Evolutionary conservation across 805 yeast species (phyloP).

Genomic region (Ogataea zsoltii): DNA sequence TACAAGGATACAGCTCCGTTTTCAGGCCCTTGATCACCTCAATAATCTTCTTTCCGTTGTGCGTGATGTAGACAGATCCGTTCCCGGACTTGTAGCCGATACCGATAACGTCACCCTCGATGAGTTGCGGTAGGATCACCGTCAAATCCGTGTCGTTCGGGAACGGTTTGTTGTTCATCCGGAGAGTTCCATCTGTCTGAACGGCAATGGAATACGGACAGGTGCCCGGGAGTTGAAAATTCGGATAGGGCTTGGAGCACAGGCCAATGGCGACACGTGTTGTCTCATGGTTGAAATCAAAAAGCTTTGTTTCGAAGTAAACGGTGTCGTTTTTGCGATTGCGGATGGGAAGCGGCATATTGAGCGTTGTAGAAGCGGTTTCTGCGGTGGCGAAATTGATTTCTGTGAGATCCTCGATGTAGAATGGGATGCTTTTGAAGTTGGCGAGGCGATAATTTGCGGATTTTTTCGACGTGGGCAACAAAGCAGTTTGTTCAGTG

Average conservation of each 20-base stretch:
- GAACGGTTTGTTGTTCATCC: conserved; percentile 62
- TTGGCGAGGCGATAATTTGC: conserved; percentile 17
- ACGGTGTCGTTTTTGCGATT: conserved; percentile 49
- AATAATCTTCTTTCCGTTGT: conserved; percentile 54
- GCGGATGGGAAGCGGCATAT: conserved; percentile 36
- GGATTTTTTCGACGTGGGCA: conserved; percentile 16
- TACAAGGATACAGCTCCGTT: conserved; percentile 53
- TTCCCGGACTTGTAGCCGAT: conserved; percentile 49
- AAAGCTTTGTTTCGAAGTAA: conserved; percentile 65
- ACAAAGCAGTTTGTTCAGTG: conserved; percentile 22
- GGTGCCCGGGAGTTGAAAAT: conserved; percentile 74
- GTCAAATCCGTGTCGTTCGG: conserved; percentile 44
- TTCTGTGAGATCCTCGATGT: conserved; percentile 36
- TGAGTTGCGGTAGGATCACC: conserved; percentile 49
- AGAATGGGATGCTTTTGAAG: conserved; percentile 26
- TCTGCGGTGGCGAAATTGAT: conserved; percentile 27
- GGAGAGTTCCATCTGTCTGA: conserved; percentile 69
- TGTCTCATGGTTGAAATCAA: conserved; percentile 41
- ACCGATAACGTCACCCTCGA: conserved; percentile 56
- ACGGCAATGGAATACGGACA: conserved; percentile 68
- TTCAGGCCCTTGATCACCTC: conserved; percentile 51
- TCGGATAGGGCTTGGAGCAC: conserved; percentile 72
- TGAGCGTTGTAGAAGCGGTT: conserved; percentile 30
- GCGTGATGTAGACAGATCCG: conserved; percentile 54
- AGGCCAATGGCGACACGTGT: conserved; percentile 66